Evolutionary conservation across 2,329 filamentous ascomycete species (phyloP), one percentile per base, ranked within the genome.

Genomic region (Cercospora sesami): DNA sequence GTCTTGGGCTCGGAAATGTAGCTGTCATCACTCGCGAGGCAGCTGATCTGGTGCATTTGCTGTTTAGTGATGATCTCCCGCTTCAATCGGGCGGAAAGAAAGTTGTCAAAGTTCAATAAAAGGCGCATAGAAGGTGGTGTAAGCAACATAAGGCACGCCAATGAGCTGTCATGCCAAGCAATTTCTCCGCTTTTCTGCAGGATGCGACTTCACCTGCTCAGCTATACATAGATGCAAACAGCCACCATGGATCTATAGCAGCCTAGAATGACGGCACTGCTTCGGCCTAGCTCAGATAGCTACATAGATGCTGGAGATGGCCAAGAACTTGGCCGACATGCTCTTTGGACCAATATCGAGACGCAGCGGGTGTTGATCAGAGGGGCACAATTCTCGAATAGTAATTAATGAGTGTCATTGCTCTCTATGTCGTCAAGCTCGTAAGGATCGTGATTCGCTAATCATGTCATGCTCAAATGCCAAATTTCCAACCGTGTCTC

Each of bases 371-470:
- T 5, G 21, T 1, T 10, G 9, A 55, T 53, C 42, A 63, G 33
- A 14, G 16, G 16, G 16, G 30, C 14, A n/a, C 28, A 6, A 18
- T 21, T 23, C 31, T 62, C 60, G 60, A 28, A 53, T 28, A 5
- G 28, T 28, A 10, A 33, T 59, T 59, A 63, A 55, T 31, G 61
- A 63, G 28, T 57, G 61, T 63, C 61, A 55, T 63, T 63, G 42
- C 42, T 33, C 55, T 63, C 30, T 36, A 51, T 51, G 28, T 62
- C 36, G 23, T 48, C 14, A 62, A 63, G 45, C 61, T 63, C 61
- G 28, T 63, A 63, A 63, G 48, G 61, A 63, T 55, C 61, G 61
- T 63, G 45, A 39, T 53, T 18, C 26, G 36, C 23, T 28, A 18
- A 23, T 42, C 36, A 42, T 62, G 1, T 39, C 58, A 60, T 31